Evolutionary conservation across 140 eudicot genomes (phyloP).

Genomic region (Ambrosia hybrid): DNA sequence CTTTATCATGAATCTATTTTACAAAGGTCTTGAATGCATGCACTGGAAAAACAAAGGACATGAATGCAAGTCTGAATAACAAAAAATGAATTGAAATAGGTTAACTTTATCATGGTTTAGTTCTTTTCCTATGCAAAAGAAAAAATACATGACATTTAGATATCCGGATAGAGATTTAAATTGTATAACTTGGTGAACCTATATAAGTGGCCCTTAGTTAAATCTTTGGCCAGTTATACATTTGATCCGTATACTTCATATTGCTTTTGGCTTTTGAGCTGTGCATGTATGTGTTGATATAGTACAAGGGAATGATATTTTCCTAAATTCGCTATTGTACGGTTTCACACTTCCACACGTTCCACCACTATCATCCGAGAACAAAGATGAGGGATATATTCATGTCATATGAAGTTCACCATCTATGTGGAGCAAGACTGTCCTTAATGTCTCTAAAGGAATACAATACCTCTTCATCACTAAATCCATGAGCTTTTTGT

Average conservation of each 20-base stretch:
- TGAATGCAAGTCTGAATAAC: not conserved
- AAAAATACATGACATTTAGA: not conserved
- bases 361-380: constrained; percentile 11
- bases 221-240: constrained; percentile 30
- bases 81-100: not conserved
- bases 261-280: constrained; percentile 6
- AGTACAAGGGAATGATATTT: constrained; percentile 20
- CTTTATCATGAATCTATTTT: constrained; percentile 4
- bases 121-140: not conserved
- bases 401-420: constrained; percentile 17
- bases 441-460: constrained; percentile 15
- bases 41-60: not conserved
- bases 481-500: not conserved
- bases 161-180: not conserved
- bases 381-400: constrained; percentile 18
- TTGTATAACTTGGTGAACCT: constrained; percentile 26
- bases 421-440: constrained; percentile 20
- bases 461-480: constrained; percentile 12
- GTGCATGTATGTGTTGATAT: constrained; percentile 25
- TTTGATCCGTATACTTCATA: constrained; percentile 25
- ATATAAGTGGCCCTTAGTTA: constrained; percentile 33
- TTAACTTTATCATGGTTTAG: not conserved
- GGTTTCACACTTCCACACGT: constrained; percentile 11
- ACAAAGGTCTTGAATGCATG: not conserved
- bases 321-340: constrained; percentile 13